These are phyloP conservation scores for Erysimum cheiranthoides DNA, from an alignment of 345 rosid genomes.

Conservation along the genomic window DNA sequence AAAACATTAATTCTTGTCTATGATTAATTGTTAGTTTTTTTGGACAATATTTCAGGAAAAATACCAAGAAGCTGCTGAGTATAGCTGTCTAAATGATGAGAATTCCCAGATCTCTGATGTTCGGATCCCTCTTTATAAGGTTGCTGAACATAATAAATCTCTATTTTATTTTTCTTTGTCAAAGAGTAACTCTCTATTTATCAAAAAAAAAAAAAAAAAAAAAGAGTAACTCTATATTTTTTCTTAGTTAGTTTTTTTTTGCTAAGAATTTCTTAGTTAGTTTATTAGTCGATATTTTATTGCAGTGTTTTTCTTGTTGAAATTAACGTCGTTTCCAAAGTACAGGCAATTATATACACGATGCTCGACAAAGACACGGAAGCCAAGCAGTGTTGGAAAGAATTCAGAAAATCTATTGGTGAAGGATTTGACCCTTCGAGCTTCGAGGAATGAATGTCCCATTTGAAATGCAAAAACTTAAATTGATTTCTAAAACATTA, in stretches of 20 bases:
- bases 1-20: background rate
- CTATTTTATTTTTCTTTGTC: no score
- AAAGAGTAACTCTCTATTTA: no score
- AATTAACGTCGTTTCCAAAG: background rate
- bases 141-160: background rate
- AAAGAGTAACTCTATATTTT: no score
- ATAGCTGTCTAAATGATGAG: conserved; percentile 43
- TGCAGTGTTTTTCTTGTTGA: background rate
- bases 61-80: conserved; percentile 48
- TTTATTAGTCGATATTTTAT: no score
- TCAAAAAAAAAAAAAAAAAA: no score
- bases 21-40: conserved; percentile 5
- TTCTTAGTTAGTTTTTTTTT: background rate
- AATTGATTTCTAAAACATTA: background rate
- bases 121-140: conserved; percentile 48
- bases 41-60: conserved; percentile 41
- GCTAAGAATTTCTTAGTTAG: background rate
- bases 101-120: conserved; percentile 45
- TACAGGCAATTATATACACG: conserved; percentile 49
- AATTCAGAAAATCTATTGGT: conserved; percentile 49
- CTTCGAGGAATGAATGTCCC: conserved; percentile 29
- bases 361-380: conserved; percentile 47
- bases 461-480: no score
- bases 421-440: conserved; percentile 48
- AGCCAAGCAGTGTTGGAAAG: conserved; percentile 52